Base-by-base conservation (phyloP, 176 grass and related monocot genomes). In the Musa beccarii region DNA sequence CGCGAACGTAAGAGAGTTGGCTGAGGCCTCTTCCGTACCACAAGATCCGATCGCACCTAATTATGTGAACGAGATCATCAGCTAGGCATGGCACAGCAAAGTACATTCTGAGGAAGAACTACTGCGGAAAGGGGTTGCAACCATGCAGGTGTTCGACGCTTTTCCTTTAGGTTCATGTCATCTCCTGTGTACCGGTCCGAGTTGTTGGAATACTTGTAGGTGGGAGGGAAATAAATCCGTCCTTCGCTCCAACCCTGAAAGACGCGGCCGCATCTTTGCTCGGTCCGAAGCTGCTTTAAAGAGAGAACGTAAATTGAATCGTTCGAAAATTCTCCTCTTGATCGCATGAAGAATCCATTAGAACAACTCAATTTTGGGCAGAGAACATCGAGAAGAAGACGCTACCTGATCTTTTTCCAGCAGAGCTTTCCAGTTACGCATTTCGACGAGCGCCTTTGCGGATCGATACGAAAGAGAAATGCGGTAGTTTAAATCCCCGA, bases 391-490 rank as follows among this genome's bases (percentile, higher is more conserved):
- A 55, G 15, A 69, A 17, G 12, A 53, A 8, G 51, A 75, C 69
- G 59, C 82, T 80, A 98, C 94, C 90, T 98, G 94, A 93, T 98
- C 94, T 87, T 93, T 98, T 81, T 98, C 94, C 67, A 98, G 78
- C 78, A 98, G 80, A 59, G 90, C 86, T 93, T 98, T 98, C 94
- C 94, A 98, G 68, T 89, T 98, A 72, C 90, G 87, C 94, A 98
- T 98, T 82, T 98, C 94, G 23, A 98, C 94, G 0, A 98, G 94
- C 62, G 94, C 94, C 86, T 98, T 98, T 51, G 92, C 94, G 61
- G 86, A 89, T 19, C 94, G 88, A 78, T 98, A 98, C 2, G 90
- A 98, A 83, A 98, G 94, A 1, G 94, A 90, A 10, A 98, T 93
- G 66, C 94, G 86, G 90, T 98, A 98, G 82, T 98, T 98, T 75